phyloP scores from a whole-genome alignment of 805 yeast species.

The Cyberlindnera mycetangii region DNA sequence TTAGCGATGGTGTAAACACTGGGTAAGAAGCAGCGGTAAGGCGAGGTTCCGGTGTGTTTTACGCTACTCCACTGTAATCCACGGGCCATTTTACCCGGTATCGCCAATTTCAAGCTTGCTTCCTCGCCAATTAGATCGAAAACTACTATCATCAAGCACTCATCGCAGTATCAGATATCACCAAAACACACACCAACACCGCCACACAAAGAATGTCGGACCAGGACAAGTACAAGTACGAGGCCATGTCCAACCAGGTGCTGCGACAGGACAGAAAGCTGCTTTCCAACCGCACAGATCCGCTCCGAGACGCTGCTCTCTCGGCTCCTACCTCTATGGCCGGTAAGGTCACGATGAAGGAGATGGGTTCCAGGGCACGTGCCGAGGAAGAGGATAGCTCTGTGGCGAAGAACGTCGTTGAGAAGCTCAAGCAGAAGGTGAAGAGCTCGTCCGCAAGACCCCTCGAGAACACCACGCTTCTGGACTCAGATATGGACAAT shows the following conservation, averaged over 20 bases:
- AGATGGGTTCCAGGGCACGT: constrained; percentile 55
- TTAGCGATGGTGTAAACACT: no score
- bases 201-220: background rate
- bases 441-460: constrained; percentile 14
- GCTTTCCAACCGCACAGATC: constrained; percentile 39
- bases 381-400: constrained; percentile 17
- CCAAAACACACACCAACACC: background rate
- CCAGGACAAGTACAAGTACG: constrained; percentile 45
- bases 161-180: background rate
- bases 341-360: constrained; percentile 64
- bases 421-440: constrained; percentile 20
- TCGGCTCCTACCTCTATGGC: constrained; percentile 70
- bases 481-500: constrained; percentile 41
- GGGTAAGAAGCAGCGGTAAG: no score
- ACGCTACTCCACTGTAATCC: no score
- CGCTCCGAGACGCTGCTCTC: constrained; percentile 42
- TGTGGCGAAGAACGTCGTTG: constrained; percentile 20
- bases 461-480: constrained; percentile 25
- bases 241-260: constrained; percentile 78
- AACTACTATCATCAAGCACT: background rate
- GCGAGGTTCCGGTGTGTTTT: no score
- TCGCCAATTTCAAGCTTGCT: no score
- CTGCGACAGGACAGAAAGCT: constrained; percentile 54
- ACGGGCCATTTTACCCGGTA: no score
- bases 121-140: background rate